Conservation (phyloP, 1,139 yeast genomes). For the Yamadazyma pseudoaaseri region DNA sequence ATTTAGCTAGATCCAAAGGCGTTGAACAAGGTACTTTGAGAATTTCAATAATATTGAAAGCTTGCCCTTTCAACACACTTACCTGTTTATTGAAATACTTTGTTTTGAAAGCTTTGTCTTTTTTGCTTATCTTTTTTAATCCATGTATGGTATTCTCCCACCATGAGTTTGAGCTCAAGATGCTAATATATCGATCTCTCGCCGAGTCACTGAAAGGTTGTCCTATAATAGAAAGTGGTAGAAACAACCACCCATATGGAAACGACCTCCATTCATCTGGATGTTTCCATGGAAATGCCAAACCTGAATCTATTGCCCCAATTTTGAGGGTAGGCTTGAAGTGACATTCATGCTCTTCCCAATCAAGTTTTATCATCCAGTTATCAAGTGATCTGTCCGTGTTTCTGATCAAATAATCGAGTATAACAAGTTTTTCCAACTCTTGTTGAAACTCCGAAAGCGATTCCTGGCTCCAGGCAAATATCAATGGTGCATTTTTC, state of each 20-base stretch:
- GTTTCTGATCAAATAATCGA: conserved; percentile 72
- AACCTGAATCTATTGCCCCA: conserved; percentile 77
- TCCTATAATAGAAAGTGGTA: conserved; percentile 64
- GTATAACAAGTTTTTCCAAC: conserved; percentile 65
- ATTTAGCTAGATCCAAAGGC: conserved; percentile 63
- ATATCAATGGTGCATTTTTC: conserved; percentile 20
- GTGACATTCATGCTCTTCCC: conserved; percentile 30
- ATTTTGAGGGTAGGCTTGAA: conserved; percentile 45
- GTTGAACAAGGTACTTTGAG: conserved; percentile 59
- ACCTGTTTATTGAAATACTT: conserved; percentile 69
- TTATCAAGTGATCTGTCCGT: conserved; percentile 76
- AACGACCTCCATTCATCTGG: conserved; percentile 83
- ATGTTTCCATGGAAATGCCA: conserved; percentile 80
- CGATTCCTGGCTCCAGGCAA: conserved; percentile 55
- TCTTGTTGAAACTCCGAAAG: conserved; percentile 58
- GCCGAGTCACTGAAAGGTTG: conserved; percentile 64
- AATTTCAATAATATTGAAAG: conserved; percentile 71
- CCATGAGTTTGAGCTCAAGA: conserved; percentile 64
- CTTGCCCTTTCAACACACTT: conserved; percentile 76
- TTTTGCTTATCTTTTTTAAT: conserved; percentile 48
- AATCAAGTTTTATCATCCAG: conserved; percentile 69
- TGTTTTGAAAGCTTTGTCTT: conserved; percentile 62
- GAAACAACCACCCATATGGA: conserved; percentile 76
- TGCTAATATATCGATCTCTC: conserved; percentile 55
- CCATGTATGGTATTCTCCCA: conserved; percentile 61